Conservation (phyloP, 2,329 filamentous ascomycete genomes). For the Geosmithia morbida region DNA sequence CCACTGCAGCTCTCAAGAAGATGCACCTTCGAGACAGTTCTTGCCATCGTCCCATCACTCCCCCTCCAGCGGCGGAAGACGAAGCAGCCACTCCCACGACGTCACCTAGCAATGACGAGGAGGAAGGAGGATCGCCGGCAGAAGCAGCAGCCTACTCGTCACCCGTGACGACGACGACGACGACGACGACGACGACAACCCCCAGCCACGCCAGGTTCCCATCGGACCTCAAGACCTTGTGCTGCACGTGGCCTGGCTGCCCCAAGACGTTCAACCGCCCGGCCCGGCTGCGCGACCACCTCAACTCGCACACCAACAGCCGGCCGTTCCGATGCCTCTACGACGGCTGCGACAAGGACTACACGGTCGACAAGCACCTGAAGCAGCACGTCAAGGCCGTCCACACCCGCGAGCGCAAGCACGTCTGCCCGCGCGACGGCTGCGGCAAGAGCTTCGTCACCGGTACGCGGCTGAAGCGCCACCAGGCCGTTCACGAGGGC, state of each 20-base stretch:
- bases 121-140: conserved; percentile 9
- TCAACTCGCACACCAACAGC: conserved; percentile 75
- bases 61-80: not conserved
- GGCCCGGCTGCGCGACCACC: conserved; percentile 62
- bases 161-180: conserved; percentile 11
- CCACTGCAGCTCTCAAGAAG: not conserved
- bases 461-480: conserved; percentile 60
- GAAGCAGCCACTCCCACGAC: not conserved
- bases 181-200: conserved; percentile 19
- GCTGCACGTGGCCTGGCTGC: conserved; percentile 62
- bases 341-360: conserved; percentile 64
- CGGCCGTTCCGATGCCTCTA: conserved; percentile 63
- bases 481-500: conserved; percentile 60
- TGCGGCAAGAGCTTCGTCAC: conserved; percentile 77
- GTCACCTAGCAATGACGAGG: conserved; percentile 8
- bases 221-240: conserved; percentile 62
- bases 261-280: conserved; percentile 79
- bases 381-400: conserved; percentile 73
- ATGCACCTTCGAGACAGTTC: no score
- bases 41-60: no score
- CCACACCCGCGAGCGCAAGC: conserved; percentile 57
- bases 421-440: conserved; percentile 54
- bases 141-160: conserved; percentile 12
- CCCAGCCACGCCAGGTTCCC: conserved; percentile 35
- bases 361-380: conserved; percentile 75